Base-by-base conservation (phyloP, 106 monocot species). In the Allium fistulosum region DNA sequence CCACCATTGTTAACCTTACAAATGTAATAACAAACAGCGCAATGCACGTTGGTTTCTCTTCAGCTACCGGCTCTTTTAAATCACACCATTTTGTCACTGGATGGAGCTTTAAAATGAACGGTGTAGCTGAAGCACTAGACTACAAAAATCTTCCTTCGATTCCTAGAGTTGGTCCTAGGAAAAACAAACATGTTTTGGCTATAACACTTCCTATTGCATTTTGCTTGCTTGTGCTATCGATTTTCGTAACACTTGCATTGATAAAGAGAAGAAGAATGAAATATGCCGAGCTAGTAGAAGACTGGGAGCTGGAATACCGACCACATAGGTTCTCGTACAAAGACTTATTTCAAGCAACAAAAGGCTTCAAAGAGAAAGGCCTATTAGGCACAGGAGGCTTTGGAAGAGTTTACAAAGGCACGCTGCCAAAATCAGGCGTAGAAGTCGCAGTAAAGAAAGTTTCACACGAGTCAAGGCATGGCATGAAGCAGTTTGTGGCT, bases 41-140 rank as follows among this genome's bases (percentile, higher is more conserved):
- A 11, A 74, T 70, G 80, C 70, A 70, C 26, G 65, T 80, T 1
- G 80, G 84, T n/a, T 84, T 80, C 59, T 69, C 84, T 61, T 59
- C 84, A 9, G 18, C 84, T 0, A 70, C 69, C 4, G 80, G 80
- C 8, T 1, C 74, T 8, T 3, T 62, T 2, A 4, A 4, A 4
- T 55, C 68, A 1, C n/a, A 26, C 4, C 80, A 84, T 16, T 84
- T 72, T 46, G 62, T 84, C 69, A 80, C 10, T 7, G 84, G 80
- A 11, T 84, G 80, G 84, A 84, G 80, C 26, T 84, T 84, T 26
- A 70, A 51, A 15, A 63, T 72, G 59, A 72, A 75, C 18, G 83
- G 78, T 1, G 8, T 26, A 27, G 70, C 72, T 22, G 74, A 48
- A 17, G 4, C 49, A 10, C 69, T 79, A 52, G 66, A 72, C 49